phyloP scores from a whole-genome alignment of 306 rosid species.

The Calophaca sinica region DNA sequence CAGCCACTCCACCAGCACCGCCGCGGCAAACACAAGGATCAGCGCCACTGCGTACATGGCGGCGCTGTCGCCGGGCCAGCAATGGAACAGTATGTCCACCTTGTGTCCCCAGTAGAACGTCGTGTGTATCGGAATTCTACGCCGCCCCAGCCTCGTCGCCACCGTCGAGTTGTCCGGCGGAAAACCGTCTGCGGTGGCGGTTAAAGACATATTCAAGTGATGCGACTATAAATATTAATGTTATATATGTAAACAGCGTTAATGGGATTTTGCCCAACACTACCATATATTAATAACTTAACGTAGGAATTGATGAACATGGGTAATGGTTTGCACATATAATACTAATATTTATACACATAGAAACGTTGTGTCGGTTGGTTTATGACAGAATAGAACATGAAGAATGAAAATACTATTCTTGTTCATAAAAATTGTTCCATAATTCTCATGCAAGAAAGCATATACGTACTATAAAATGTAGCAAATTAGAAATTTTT shows the following conservation, averaged over 20 bases:
- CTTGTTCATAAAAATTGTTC: slow-evolving; percentile 45
- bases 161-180: slow-evolving; percentile 52
- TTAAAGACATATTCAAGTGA: slow-evolving; percentile 24
- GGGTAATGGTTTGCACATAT: neutral
- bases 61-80: slow-evolving; percentile 68
- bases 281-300: too few species aligned
- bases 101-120: slow-evolving; percentile 69
- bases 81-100: slow-evolving; percentile 60
- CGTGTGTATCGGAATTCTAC: slow-evolving; percentile 55
- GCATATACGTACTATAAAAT: slow-evolving; percentile 16
- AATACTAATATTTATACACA: neutral
- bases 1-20: slow-evolving; percentile 71
- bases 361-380: slow-evolving; percentile 40
- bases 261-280: too few species aligned
- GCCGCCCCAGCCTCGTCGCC: slow-evolving; percentile 44
- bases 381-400: slow-evolving; percentile 22
- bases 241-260: neutral
- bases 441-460: slow-evolving; percentile 46
- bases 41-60: slow-evolving; percentile 73
- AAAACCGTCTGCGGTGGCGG: slow-evolving; percentile 13
- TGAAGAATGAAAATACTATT: slow-evolving; percentile 45
- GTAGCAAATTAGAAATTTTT: neutral
- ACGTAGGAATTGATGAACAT: too few species aligned
- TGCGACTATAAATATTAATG: neutral
- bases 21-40: slow-evolving; percentile 61